Evolutionary conservation across 2,329 filamentous ascomycete species (phyloP).

Genomic region (Salinomyces thailandicus): DNA sequence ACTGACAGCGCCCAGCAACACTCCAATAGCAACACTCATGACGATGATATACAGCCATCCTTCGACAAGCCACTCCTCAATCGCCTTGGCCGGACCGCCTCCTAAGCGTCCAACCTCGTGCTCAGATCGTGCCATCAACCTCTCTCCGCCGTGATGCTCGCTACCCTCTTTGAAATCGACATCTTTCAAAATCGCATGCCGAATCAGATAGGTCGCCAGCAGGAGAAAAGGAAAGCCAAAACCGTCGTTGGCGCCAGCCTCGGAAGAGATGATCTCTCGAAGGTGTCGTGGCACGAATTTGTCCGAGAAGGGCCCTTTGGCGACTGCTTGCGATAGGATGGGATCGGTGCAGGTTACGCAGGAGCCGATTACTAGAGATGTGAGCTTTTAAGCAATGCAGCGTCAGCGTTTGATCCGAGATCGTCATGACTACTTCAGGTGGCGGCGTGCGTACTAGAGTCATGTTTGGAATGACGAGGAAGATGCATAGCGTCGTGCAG

Average conservation of each 20-base stretch:
- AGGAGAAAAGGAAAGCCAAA: slow-evolving; percentile 78
- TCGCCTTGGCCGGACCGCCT: slow-evolving; percentile 53
- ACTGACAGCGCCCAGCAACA: slow-evolving; percentile 62
- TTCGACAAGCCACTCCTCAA: slow-evolving; percentile 69
- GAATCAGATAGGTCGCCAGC: slow-evolving; percentile 68
- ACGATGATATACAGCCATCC: slow-evolving; percentile 73
- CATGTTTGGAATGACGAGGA: slow-evolving; percentile 58
- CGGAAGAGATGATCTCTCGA: slow-evolving; percentile 52
- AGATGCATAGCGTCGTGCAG: slow-evolving; percentile 61
- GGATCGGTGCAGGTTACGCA: slow-evolving; percentile 84
- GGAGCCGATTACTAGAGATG: slow-evolving; percentile 65
- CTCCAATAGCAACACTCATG: slow-evolving; percentile 64
- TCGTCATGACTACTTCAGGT: no score
- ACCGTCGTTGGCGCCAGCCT: slow-evolving; percentile 78
- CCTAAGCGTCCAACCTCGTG: slow-evolving; percentile 25
- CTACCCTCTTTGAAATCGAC: slow-evolving; percentile 16
- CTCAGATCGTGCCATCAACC: neutral
- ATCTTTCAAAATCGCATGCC: slow-evolving; percentile 53
- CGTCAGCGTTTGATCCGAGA: no score
- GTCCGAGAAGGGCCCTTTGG: slow-evolving; percentile 83
- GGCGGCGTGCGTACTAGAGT: slow-evolving; percentile 23
- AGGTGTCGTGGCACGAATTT: slow-evolving; percentile 70
- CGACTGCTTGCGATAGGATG: slow-evolving; percentile 71
- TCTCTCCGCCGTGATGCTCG: neutral
- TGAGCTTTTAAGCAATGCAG: no score